A percentile compares a stretch with the other conserved stretches of the same genome.
Conservation (phyloP, 495 filamentous ascomycete species). For the Aspergillus bridgeri region DNA sequence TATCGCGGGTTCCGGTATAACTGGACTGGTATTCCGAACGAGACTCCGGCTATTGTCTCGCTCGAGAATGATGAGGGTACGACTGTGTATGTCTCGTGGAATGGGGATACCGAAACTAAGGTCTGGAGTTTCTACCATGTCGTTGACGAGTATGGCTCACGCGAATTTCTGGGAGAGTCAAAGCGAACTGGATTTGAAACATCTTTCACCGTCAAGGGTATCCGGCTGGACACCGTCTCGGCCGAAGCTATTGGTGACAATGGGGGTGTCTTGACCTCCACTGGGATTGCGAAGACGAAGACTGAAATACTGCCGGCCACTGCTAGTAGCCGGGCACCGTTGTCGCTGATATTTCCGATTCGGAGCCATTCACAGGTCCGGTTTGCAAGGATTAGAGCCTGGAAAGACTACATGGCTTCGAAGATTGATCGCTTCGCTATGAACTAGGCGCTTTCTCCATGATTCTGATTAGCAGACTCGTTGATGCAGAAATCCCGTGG, state of each 20-base stretch:
- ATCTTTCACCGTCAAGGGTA: slow-evolving; percentile 18
- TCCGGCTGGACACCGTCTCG: slow-evolving; percentile 19
- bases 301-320: slow-evolving; percentile 20
- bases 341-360: too few relatives aligned
- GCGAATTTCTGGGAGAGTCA: slow-evolving; percentile 33
- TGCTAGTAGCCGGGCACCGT: too few relatives aligned
- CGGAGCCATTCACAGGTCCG: too few relatives aligned
- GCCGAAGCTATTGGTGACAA: slow-evolving; percentile 14
- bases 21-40: slow-evolving; percentile 33
- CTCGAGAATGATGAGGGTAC: slow-evolving; percentile 27
- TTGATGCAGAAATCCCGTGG: too few relatives aligned
- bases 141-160: slow-evolving; percentile 30
- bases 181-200: slow-evolving; percentile 39
- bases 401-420: slow-evolving; percentile 15
- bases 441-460: too few relatives aligned
- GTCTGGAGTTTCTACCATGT: slow-evolving; percentile 38
- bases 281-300: slow-evolving; percentile 20
- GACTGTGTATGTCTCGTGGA: slow-evolving; percentile 40
- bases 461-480: too few relatives aligned
- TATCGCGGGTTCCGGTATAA: slow-evolving; percentile 36
- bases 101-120: slow-evolving; percentile 40
- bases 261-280: slow-evolving; percentile 27
- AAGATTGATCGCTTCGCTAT: slow-evolving; percentile 13
- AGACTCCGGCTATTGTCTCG: slow-evolving; percentile 34
- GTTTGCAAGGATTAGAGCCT: slow-evolving; percentile 7